phyloP scores from a whole-genome alignment of 2,329 filamentous ascomycete species.

The Stachybotrys elegans region DNA sequence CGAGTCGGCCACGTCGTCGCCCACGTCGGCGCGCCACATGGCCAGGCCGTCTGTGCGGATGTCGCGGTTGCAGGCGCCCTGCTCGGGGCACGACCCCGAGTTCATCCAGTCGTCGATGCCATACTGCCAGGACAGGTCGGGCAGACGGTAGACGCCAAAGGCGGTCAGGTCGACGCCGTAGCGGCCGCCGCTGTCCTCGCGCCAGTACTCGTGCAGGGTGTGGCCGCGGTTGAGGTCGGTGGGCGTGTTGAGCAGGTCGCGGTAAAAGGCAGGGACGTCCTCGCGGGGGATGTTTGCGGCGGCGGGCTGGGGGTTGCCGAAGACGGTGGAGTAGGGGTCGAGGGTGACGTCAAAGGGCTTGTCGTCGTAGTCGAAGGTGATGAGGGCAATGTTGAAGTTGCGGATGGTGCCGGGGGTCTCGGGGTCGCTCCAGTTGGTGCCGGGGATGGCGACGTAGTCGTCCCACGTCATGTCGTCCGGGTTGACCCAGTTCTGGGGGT shows the following conservation, averaged over 20 bases:
- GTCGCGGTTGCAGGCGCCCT: slow-evolving; percentile 37
- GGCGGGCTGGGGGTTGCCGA: slow-evolving; percentile 42
- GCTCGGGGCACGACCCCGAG: slow-evolving; percentile 37
- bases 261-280: slow-evolving; percentile 44
- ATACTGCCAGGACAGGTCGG: slow-evolving; percentile 42
- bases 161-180: slow-evolving; percentile 49
- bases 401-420: slow-evolving; percentile 35
- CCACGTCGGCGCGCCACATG: slow-evolving; percentile 46
- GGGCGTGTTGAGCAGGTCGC: slow-evolving; percentile 44
- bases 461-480: slow-evolving; percentile 50
- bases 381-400: slow-evolving; percentile 52
- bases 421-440: slow-evolving; percentile 43
- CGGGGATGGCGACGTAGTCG: slow-evolving; percentile 41
- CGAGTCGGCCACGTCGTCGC: slow-evolving; percentile 38
- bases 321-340: slow-evolving; percentile 39
- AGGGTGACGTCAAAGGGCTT: slow-evolving; percentile 43
- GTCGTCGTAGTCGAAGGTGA: slow-evolving; percentile 47
- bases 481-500: slow-evolving; percentile 48
- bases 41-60: slow-evolving; percentile 43
- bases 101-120: slow-evolving; percentile 46
- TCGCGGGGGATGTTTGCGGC: slow-evolving; percentile 35
- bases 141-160: slow-evolving; percentile 47
- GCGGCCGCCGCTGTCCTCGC: slow-evolving; percentile 47
- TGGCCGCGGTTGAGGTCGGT: slow-evolving; percentile 44
- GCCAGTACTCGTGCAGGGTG: slow-evolving; percentile 53